Base-by-base conservation (phyloP, 1,139 yeast species). In the Meyerozyma sp. region DNA sequence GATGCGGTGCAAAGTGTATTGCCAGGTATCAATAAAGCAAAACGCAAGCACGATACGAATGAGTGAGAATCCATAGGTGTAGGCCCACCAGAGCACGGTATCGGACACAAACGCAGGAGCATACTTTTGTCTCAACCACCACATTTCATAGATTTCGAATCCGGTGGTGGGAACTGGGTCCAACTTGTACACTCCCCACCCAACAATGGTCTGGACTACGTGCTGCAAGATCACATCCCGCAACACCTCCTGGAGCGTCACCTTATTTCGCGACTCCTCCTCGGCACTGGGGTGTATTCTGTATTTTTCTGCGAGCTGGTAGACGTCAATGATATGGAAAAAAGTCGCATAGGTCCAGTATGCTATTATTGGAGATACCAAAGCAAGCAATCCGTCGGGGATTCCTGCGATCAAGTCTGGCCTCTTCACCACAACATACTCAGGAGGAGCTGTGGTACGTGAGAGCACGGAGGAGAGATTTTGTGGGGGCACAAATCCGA, bases 271-370 rank as follows among this genome's bases (percentile, higher is more conserved):
- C 43, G 77, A 62, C 40, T 72, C 59, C 46, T 89, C 89, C 61
- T 91, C 98, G 54, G 84, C 94, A 40, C 91, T 82, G 16, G 98
- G 93, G 61, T 93, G 98, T 44, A 93, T 88, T 50, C 98, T 73
- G 65, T 87, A 89, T 60, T 77, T 70, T 55, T 87, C 96, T 36
- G 93, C 88, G 53, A 88, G 66, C 58, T 88, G 78, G 52, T 76
- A 79, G 39, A 75, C 76, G 59, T 91, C 98, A 40, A 91, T 67
- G 9, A 84, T 48, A 59, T 86, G 90, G 74, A 88, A 93, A 46
- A 86, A 64, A 30, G 77, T 58, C 5, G 96, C 84, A 56, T 83
- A 81, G 1, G 67, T 44, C 98, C 98, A 93, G 64, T 93, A 93
- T 3, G 84, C 91, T 5, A 81, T 69, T 3, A 91, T 76, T 1